These are phyloP conservation scores for Naganishia antarctica DNA, from an alignment of 768 basidiomycete species.

Conservation along the genomic window DNA sequence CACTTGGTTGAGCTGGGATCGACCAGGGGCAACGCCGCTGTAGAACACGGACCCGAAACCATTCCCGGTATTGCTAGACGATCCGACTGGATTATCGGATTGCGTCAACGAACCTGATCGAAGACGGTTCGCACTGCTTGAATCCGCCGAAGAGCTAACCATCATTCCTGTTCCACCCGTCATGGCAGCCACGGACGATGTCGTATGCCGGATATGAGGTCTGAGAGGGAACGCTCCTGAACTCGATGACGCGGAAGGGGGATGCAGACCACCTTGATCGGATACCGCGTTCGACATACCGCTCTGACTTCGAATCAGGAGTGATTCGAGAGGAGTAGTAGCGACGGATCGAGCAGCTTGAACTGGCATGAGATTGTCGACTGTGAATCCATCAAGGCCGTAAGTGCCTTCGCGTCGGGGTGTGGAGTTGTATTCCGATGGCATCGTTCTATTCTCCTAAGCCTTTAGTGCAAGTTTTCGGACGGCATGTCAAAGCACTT, in stretches of 20 bases:
- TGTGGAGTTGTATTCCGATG: slow-evolving; percentile 18
- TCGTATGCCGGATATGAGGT: slow-evolving; percentile 42
- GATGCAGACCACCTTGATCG: slow-evolving; percentile 58
- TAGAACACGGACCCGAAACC: slow-evolving; percentile 91
- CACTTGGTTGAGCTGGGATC: slow-evolving; percentile 53
- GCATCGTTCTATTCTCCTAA: slow-evolving; percentile 5
- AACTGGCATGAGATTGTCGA: not conserved
- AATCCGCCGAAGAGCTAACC: slow-evolving; percentile 20
- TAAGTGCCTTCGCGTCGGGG: not conserved
- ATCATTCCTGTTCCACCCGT: slow-evolving; percentile 16
- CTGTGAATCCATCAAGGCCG: not conserved
- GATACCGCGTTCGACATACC: slow-evolving; percentile 58
- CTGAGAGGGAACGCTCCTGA: slow-evolving; percentile 21
- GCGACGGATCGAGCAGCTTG: not conserved
- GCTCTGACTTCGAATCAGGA: slow-evolving; percentile 62
- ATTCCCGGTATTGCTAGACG: slow-evolving; percentile 63
- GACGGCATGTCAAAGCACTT: slow-evolving; percentile 50
- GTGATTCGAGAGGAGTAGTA: slow-evolving; percentile 60
- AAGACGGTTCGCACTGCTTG: slow-evolving; percentile 33
- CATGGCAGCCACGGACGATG: slow-evolving; percentile 38
- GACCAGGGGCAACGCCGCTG: slow-evolving; percentile 48
- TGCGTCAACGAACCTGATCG: slow-evolving; percentile 89
- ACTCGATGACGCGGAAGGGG: slow-evolving; percentile 57
- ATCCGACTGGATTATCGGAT: slow-evolving; percentile 64
- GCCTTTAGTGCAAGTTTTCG: slow-evolving; percentile 23